Evolutionary conservation across 345 rosid species (phyloP).

Genomic region (Eucalyptus cloeziana): DNA sequence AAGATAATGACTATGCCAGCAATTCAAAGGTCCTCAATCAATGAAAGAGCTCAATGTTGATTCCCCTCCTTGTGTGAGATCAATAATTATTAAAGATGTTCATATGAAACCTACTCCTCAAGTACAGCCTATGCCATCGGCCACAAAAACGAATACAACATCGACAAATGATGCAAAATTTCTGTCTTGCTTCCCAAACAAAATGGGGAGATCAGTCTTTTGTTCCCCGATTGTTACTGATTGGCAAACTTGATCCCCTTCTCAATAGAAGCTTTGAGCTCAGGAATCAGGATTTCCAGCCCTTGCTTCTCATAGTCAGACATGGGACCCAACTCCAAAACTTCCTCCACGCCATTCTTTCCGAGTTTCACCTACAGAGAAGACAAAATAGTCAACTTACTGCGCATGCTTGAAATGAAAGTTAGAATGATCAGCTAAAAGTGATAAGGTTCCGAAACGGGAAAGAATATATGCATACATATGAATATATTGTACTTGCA

Average conservation of each 20-base stretch:
- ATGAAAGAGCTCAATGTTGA: not conserved
- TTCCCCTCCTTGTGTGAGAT: not conserved
- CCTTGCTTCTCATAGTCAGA: conserved; percentile 68
- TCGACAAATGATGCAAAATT: conserved; percentile 2
- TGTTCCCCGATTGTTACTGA: not conserved
- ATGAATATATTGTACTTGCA: not conserved
- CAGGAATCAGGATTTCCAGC: conserved; percentile 57
- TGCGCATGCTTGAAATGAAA: not conserved
- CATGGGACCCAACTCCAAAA: conserved; percentile 60
- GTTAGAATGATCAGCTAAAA: not conserved
- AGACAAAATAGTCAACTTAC: not conserved
- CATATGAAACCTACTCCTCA: not conserved
- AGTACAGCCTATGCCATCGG: conserved; percentile 5
- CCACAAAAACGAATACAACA: not conserved
- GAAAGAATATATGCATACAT: not conserved
- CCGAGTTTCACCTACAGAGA: conserved; percentile 32
- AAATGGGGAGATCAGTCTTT: not conserved
- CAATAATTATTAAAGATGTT: not conserved
- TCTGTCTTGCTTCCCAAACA: not conserved
- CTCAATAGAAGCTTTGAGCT: conserved; percentile 56
- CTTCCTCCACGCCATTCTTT: conserved; percentile 60
- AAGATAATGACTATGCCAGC: not conserved
- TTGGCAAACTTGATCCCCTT: conserved; percentile 72
- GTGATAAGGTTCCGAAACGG: not conserved
- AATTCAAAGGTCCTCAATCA: not conserved